These are phyloP conservation scores for Leccinum sublutescens DNA, from an alignment of 768 basidiomycete species.

Conservation along the genomic window DNA sequence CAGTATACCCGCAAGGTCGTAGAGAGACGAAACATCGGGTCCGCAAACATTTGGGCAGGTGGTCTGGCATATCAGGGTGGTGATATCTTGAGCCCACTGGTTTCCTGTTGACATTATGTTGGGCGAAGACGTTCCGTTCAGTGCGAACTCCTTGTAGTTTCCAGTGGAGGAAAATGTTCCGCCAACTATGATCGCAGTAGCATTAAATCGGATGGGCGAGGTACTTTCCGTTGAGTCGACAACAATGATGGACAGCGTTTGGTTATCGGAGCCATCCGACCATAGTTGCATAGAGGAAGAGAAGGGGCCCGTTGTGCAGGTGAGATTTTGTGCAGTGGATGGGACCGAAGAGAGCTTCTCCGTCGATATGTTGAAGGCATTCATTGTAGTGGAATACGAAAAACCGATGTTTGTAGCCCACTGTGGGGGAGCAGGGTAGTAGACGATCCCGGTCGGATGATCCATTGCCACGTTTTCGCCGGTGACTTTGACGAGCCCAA, in stretches of 20 bases:
- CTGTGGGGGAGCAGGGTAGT: slow-evolving; percentile 13
- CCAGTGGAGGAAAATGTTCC: slow-evolving; percentile 9
- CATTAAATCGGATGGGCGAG: slow-evolving; percentile 6
- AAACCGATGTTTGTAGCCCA: background rate
- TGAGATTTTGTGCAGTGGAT: slow-evolving; percentile 9
- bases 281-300: background rate
- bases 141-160: slow-evolving; percentile 10
- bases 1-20: slow-evolving; percentile 4
- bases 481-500: slow-evolving; percentile 13
- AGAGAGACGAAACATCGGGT: background rate
- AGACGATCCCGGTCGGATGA: background rate
- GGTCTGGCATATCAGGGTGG: slow-evolving; percentile 13
- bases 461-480: background rate
- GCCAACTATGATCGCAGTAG: slow-evolving; percentile 7
- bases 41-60: background rate
- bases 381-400: slow-evolving; percentile 6
- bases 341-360: slow-evolving; percentile 14
- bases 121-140: slow-evolving; percentile 15
- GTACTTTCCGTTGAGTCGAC: background rate
- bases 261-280: slow-evolving; percentile 5
- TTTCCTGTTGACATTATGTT: slow-evolving; percentile 6
- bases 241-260: slow-evolving; percentile 10
- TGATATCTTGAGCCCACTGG: slow-evolving; percentile 21
- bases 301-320: background rate
- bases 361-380: slow-evolving; percentile 16